These are phyloP conservation scores for Phytopythium oedochilum DNA, from an alignment of 352 stramenopile species.

Conservation along the genomic window DNA sequence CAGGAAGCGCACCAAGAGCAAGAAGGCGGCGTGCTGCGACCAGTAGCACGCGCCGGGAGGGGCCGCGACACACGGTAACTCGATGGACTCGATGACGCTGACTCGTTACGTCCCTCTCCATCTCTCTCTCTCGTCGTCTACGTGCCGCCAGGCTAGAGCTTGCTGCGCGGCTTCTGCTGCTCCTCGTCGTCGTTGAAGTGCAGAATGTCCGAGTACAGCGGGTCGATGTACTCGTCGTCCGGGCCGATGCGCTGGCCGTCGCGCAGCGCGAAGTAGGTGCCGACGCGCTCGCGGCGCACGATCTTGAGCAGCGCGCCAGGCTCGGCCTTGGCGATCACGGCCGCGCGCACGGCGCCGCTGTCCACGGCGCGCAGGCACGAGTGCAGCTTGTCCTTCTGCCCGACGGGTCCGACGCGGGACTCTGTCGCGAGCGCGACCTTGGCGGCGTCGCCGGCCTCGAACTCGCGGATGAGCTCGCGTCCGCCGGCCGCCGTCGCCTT, in stretches of 20 bases:
- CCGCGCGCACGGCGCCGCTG: conserved; percentile 48
- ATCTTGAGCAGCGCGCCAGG: conserved; percentile 55
- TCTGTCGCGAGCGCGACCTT: conserved; percentile 37
- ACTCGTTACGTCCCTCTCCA: not conserved
- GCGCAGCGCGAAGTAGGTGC: conserved; percentile 56
- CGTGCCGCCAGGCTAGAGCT: conserved; percentile 23
- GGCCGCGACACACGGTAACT: not conserved
- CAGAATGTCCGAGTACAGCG: conserved; percentile 63
- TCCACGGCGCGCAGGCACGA: conserved; percentile 79
- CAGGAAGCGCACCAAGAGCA: not conserved
- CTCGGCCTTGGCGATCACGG: conserved; percentile 64
- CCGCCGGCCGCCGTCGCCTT: conserved; percentile 15
- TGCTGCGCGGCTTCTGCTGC: conserved; percentile 23
- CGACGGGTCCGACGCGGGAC: conserved; percentile 54
- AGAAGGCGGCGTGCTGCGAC: conserved; percentile 2
- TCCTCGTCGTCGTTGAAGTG: conserved; percentile 6
- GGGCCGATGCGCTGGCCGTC: conserved; percentile 40
- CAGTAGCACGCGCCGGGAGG: not conserved
- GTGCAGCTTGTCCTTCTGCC: conserved; percentile 79
- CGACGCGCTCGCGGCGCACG: conserved; percentile 59
- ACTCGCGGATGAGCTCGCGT: conserved; percentile 39
- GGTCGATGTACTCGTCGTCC: conserved; percentile 50
- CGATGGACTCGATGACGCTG: not conserved
- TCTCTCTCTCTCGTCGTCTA: not conserved
- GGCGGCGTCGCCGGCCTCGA: conserved; percentile 26